These are phyloP conservation scores for Endogone sp. DNA, from an alignment of 192 early-diverging fungal species.

Conservation along the genomic window DNA sequence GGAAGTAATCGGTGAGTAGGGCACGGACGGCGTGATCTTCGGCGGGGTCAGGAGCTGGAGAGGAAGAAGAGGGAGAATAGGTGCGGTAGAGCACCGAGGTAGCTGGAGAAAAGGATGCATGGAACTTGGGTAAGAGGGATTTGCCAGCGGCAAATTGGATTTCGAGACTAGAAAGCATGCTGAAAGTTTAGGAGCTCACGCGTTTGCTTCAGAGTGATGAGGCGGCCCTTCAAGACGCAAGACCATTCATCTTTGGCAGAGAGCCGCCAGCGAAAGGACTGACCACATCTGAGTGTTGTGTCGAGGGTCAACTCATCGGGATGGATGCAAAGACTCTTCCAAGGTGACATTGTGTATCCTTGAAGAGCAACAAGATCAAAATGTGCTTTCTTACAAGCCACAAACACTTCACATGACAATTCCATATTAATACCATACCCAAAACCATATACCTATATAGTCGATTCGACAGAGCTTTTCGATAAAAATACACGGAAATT, in stretches of 20 bases:
- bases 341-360: slow-evolving; percentile 17
- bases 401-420: no score
- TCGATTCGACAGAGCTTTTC: no score
- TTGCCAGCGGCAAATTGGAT: slow-evolving; percentile 6
- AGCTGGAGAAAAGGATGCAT: slow-evolving; percentile 13
- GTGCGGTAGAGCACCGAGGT: slow-evolving; percentile 18
- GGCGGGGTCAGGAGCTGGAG: neutral
- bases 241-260: slow-evolving; percentile 61
- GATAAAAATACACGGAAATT: no score
- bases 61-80: slow-evolving; percentile 12
- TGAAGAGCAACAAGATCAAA: neutral
- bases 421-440: no score
- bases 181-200: slow-evolving; percentile 23
- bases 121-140: neutral
- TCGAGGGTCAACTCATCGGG: slow-evolving; percentile 72
- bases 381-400: no score
- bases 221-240: slow-evolving; percentile 48
- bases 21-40: slow-evolving; percentile 16
- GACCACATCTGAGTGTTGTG: slow-evolving; percentile 82
- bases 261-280: slow-evolving; percentile 87
- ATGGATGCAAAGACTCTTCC: slow-evolving; percentile 44
- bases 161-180: neutral
- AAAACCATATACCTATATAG: no score
- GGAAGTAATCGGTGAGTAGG: slow-evolving; percentile 82
- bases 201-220: slow-evolving; percentile 63